Percentiles rank a stretch among this genome's conserved stretches.
phyloP scores from a whole-genome alignment of 148 eudicot species.

The Agrostemma githago region DNA sequence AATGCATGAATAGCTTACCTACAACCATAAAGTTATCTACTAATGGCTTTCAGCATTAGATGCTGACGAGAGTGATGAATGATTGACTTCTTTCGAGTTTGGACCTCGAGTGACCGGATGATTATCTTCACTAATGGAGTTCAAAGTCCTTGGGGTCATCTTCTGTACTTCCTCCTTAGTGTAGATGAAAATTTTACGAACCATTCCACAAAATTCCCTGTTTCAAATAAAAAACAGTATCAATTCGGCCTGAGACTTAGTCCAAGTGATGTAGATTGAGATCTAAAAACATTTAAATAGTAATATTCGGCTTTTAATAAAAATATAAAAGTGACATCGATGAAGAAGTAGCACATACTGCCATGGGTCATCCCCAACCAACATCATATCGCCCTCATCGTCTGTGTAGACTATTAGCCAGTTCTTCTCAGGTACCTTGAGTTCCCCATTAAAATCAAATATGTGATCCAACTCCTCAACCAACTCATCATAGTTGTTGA shows the following conservation, averaged over 20 bases:
- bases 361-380: conserved; percentile 99
- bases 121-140: conserved; percentile 48
- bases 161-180: conserved; percentile 89
- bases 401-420: conserved; percentile 91
- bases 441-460: conserved; percentile 80
- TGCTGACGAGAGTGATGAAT: conserved; percentile 32
- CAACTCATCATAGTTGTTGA: conserved; percentile 65
- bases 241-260: not conserved
- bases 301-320: not conserved
- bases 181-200: conserved; percentile 76
- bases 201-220: conserved; percentile 95
- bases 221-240: conserved; percentile 1
- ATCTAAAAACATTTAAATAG: not conserved
- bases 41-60: conserved; percentile 37
- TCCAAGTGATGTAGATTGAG: not conserved
- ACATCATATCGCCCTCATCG: conserved; percentile 99
- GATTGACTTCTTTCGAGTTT: conserved; percentile 52
- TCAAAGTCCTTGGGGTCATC: conserved; percentile 65
- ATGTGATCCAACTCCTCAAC: conserved; percentile 72
- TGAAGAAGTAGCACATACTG: conserved; percentile 45
- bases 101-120: conserved; percentile 41
- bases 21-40: conserved; percentile 25
- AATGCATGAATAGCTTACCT: conserved; percentile 23
- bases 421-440: conserved; percentile 53
- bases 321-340: not conserved